These are phyloP conservation scores for Exophiala calicioides DNA, from an alignment of 2,329 filamentous ascomycete genomes.

Conservation along the genomic window DNA sequence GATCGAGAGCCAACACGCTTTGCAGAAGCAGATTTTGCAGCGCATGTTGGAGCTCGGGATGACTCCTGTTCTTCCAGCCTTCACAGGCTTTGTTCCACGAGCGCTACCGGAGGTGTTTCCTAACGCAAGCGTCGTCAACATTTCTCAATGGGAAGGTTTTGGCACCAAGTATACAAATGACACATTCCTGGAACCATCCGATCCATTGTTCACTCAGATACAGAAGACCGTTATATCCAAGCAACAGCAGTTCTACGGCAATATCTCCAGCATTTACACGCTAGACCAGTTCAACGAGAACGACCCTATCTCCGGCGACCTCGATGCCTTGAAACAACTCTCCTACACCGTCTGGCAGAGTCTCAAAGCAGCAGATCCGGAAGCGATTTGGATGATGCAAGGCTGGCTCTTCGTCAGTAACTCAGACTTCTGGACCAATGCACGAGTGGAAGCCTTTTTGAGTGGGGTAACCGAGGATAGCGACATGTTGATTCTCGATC, in stretches of 20 bases:
- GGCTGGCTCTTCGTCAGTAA: conserved; percentile 54
- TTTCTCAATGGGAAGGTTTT: conserved; percentile 49
- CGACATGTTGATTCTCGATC: conserved; percentile 55
- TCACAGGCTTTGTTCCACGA: conserved; percentile 53
- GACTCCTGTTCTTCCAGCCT: conserved; percentile 54
- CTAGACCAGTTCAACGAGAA: conserved; percentile 59
- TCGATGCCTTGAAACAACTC: conserved; percentile 47
- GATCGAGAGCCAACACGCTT: conserved; percentile 50
- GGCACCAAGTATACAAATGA: conserved; percentile 46
- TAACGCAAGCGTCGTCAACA: conserved; percentile 46
- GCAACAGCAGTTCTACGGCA: conserved; percentile 50
- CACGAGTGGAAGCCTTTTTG: conserved; percentile 52
- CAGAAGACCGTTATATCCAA: conserved; percentile 51
- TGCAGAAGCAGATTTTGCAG: conserved; percentile 52
- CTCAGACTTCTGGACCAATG: conserved; percentile 47
- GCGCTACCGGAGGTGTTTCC: conserved; percentile 46
- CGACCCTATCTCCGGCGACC: conserved; percentile 48
- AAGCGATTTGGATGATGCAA: conserved; percentile 56
- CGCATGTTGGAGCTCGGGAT: conserved; percentile 57
- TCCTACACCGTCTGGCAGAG: conserved; percentile 48
- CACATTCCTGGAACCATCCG: conserved; percentile 51
- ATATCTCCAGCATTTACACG: conserved; percentile 52
- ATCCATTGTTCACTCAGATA: conserved; percentile 45
- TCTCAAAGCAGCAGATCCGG: conserved; percentile 51
- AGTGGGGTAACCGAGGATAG: conserved; percentile 45